A percentile compares a stretch with the other conserved stretches of the same genome.
Evolutionary conservation across 1,139 yeast species (phyloP).

Genomic region (Nakaseomyces bracarensis): DNA sequence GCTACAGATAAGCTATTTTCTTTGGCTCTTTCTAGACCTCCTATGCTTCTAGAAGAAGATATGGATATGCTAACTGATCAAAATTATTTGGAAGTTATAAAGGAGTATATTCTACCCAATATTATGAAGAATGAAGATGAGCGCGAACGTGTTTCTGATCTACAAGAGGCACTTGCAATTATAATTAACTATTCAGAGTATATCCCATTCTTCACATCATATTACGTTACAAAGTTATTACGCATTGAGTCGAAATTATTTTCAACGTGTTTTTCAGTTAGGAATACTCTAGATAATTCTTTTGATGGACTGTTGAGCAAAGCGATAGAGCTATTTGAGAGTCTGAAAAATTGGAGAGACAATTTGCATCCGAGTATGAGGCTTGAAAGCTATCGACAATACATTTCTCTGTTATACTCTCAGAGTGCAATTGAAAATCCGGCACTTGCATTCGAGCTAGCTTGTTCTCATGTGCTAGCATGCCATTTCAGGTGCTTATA

Average conservation of each 20-base stretch:
- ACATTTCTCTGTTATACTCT: slow-evolving; percentile 17
- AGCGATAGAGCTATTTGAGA: slow-evolving; percentile 15
- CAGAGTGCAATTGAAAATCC: slow-evolving; percentile 18
- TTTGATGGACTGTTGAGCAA: slow-evolving; percentile 22
- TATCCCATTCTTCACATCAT: slow-evolving; percentile 21
- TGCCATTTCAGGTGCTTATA: slow-evolving; percentile 20
- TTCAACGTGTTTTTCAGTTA: slow-evolving; percentile 19
- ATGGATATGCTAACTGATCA: slow-evolving; percentile 21
- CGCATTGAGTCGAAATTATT: slow-evolving; percentile 17
- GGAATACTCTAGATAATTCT: slow-evolving; percentile 14
- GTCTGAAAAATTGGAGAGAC: slow-evolving; percentile 20
- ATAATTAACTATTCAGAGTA: slow-evolving; percentile 17
- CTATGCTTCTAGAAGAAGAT: slow-evolving; percentile 19
- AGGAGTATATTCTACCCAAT: slow-evolving; percentile 11
- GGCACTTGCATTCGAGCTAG: slow-evolving; percentile 19
- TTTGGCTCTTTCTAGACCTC: slow-evolving; percentile 20
- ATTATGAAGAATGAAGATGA: slow-evolving; percentile 13
- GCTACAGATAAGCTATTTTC: slow-evolving; percentile 21
- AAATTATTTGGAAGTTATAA: slow-evolving; percentile 17
- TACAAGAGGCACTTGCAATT: slow-evolving; percentile 18
- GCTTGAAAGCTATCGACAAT: slow-evolving; percentile 20
- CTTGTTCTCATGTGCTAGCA: slow-evolving; percentile 20
- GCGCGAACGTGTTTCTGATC: slow-evolving; percentile 12
- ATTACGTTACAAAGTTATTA: slow-evolving; percentile 16
- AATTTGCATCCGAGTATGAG: slow-evolving; percentile 22